These are phyloP conservation scores for Euphorbia peplus DNA, from an alignment of 345 rosid genomes.

Conservation along the genomic window DNA sequence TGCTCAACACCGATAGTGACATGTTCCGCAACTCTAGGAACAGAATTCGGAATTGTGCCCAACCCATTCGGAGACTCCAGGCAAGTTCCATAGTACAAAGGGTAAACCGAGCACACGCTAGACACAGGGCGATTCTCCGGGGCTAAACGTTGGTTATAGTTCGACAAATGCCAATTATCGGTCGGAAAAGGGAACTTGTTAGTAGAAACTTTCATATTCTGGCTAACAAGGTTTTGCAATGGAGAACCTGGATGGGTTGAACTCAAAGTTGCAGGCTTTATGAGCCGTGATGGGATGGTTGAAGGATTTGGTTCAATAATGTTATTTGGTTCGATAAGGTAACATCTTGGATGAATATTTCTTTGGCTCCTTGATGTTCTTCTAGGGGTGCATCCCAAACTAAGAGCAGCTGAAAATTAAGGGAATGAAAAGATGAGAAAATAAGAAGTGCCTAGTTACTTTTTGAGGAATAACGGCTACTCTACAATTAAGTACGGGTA, in stretches of 20 bases:
- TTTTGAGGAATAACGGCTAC: too few relatives aligned
- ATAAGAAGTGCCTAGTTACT: neutral
- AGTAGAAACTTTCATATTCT: neutral
- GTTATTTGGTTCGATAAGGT: slow-evolving; percentile 31
- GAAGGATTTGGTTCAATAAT: slow-evolving; percentile 17
- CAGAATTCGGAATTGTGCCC: slow-evolving; percentile 17
- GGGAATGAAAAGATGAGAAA: slow-evolving; percentile 9
- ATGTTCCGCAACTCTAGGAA: slow-evolving; percentile 25
- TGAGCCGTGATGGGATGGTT: slow-evolving; percentile 17
- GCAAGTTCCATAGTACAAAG: slow-evolving; percentile 40
- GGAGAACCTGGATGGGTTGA: slow-evolving; percentile 13
- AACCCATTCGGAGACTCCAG: slow-evolving; percentile 22
- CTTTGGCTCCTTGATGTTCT: slow-evolving; percentile 60
- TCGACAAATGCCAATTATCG: slow-evolving; percentile 9
- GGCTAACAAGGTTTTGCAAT: slow-evolving; percentile 12
- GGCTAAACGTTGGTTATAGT: slow-evolving; percentile 12
- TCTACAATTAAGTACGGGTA: too few relatives aligned
- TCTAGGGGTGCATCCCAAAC: slow-evolving; percentile 61
- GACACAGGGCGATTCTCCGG: slow-evolving; percentile 24
- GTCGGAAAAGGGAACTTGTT: slow-evolving; percentile 24
- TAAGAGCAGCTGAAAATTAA: slow-evolving; percentile 57
- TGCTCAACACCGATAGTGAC: slow-evolving; percentile 10
- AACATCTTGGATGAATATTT: slow-evolving; percentile 40
- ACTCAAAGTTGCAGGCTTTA: slow-evolving; percentile 17
- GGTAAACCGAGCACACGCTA: slow-evolving; percentile 35